A percentile compares a stretch with the other conserved stretches of the same genome.
Conservation (phyloP, 2,329 filamentous ascomycete species). For the Chrysosporium keratinophilum region DNA sequence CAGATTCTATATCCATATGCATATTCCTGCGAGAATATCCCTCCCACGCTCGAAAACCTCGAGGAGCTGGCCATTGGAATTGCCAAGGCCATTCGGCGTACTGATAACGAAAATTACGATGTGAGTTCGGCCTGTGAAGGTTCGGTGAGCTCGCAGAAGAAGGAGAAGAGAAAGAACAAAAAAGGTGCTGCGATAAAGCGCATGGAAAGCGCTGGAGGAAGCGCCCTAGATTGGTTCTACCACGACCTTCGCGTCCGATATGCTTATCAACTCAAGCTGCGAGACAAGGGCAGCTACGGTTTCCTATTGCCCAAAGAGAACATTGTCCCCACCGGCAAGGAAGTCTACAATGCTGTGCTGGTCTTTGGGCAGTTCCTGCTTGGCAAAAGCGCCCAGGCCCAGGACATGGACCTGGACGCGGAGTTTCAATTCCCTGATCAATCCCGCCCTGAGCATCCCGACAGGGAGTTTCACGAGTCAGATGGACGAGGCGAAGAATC, state of each 20-base stretch:
- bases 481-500: background rate
- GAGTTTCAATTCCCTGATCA: conserved; percentile 10
- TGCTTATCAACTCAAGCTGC: conserved; percentile 84
- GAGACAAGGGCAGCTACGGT: conserved; percentile 88
- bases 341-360: conserved; percentile 71
- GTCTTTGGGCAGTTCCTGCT: conserved; percentile 64
- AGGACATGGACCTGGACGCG: conserved; percentile 11
- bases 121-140: conserved; percentile 77
- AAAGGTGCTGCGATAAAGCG: conserved; percentile 36
- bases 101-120: conserved; percentile 63
- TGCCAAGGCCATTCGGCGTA: conserved; percentile 76
- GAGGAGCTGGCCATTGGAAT: conserved; percentile 82
- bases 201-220: conserved; percentile 69
- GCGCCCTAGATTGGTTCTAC: conserved; percentile 91
- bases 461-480: background rate
- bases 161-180: conserved; percentile 18
- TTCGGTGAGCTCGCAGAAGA: conserved; percentile 41
- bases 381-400: conserved; percentile 3
- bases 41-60: conserved; percentile 81
- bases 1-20: conserved; percentile 88
- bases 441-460: background rate
- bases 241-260: conserved; percentile 72
- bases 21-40: conserved; percentile 66
- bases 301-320: conserved; percentile 79
- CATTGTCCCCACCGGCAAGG: conserved; percentile 81